Base-by-base conservation (phyloP, 306 rosid species). In the Quercus robur region DNA sequence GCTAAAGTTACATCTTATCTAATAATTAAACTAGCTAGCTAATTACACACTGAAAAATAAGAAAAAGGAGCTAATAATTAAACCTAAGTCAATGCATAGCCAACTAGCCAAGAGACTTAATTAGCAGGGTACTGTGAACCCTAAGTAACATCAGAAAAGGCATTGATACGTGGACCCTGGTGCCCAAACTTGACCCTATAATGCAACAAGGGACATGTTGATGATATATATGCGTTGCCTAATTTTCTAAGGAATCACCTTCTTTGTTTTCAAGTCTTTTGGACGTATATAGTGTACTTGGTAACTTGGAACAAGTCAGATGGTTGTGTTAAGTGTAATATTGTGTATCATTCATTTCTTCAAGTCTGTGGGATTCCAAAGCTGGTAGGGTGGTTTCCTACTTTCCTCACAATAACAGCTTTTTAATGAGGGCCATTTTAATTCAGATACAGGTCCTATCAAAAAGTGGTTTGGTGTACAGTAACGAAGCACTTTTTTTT, bases 301-400 rank as follows among this genome's bases (percentile, higher is more conserved):
- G 5, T 71, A 78, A 70, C 33, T n/a, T 10, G 9, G 5, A 78
- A 78, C 82, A 71, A 46, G 61, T 41, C 70, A 58, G 49, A 78
- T 78, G 77, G 77, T 58, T 59, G 52, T 58, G 57, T 70, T 70
- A 28, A 8, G 46, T 41, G 46, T 8, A 41, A 41, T 2, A 41
- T 41, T 8, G 11, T 41, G 46, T 7, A 41, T 41, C 46, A 8
- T 41, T 13, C 76, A 70, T 20, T 26, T 46, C 49, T 21, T 44
- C n/a, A 46, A 19, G 49, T 23, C 46, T 26, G 1, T 28, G 31
- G 31, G 66, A 26, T 21, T 3, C 25, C 21, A 67, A 17, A 51
- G 55, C 21, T 2, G 15, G 28, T 26, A 1, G 30, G 21, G 21
- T 23, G n/a, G 75, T 15, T 71, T 18, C 23, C 31, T 67, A n/a